These are phyloP conservation scores for Fusarium veterinarium DNA, from an alignment of 2,329 filamentous ascomycete genomes.

Conservation along the genomic window DNA sequence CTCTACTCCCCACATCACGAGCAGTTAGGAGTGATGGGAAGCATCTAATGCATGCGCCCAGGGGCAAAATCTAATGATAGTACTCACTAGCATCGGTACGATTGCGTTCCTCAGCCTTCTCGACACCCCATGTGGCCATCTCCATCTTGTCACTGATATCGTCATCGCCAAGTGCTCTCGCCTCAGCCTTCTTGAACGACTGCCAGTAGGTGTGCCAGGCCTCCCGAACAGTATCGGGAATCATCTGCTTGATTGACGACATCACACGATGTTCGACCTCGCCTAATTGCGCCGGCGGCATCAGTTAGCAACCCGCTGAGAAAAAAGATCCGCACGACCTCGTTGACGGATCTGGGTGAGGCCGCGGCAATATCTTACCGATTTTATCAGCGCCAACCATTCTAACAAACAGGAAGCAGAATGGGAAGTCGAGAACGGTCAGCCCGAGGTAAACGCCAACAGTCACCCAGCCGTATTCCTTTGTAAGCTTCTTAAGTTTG, in stretches of 20 bases:
- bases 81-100: conserved; percentile 79
- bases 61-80: conserved; percentile 1
- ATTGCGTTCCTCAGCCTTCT: conserved; percentile 70
- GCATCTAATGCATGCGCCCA: conserved; percentile 16
- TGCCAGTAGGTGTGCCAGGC: conserved; percentile 62
- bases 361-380: conserved; percentile 60
- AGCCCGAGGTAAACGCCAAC: conserved; percentile 89
- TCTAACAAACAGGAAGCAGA: conserved; percentile 91
- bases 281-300: conserved; percentile 52
- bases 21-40: not conserved
- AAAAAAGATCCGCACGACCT: not conserved
- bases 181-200: conserved; percentile 59
- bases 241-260: conserved; percentile 65
- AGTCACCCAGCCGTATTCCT: conserved; percentile 94
- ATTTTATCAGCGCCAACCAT: conserved; percentile 87
- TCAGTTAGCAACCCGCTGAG: conserved; percentile 26
- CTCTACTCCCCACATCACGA: conserved; percentile 1
- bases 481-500: conserved; percentile 83
- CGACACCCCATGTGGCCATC: conserved; percentile 69
- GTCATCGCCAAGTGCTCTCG: conserved; percentile 56
- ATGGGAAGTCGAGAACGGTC: conserved; percentile 89
- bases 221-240: conserved; percentile 70
- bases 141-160: conserved; percentile 60
- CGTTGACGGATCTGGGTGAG: conserved; percentile 9
- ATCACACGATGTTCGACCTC: conserved; percentile 75